Conservation (phyloP, 2,329 filamentous ascomycete genomes). For the Scedosporium aurantiacum region DNA sequence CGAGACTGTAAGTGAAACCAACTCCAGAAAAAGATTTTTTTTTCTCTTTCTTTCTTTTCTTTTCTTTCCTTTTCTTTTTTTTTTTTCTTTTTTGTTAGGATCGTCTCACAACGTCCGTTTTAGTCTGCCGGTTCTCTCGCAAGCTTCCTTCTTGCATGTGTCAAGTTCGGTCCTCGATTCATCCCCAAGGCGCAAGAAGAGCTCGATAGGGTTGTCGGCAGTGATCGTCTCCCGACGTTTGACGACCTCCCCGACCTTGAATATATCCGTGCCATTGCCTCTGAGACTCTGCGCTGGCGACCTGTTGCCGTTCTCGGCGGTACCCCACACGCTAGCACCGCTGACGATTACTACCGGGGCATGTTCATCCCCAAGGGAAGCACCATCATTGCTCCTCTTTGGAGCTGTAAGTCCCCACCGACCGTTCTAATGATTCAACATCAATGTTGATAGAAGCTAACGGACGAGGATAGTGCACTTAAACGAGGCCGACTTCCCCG, state of each 20-base stretch:
- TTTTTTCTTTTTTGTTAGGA: not conserved
- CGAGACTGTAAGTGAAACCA: conserved; percentile 28
- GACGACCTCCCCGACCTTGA: conserved; percentile 22
- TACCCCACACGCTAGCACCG: conserved; percentile 35
- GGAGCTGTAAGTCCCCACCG: conserved; percentile 25
- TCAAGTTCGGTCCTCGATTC: conserved; percentile 36
- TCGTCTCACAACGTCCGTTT: not conserved
- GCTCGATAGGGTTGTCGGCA: conserved; percentile 26
- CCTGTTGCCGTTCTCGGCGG: conserved; percentile 29
- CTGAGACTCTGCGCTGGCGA: conserved; percentile 29
- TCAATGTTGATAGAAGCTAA: not conserved
- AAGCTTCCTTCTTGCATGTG: conserved; percentile 42
- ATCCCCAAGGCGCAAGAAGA: conserved; percentile 32
- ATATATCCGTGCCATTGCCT: conserved; percentile 25
- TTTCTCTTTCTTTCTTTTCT: not conserved
- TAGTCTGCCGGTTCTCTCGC: conserved; percentile 34
- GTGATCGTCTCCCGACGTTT: conserved; percentile 23
- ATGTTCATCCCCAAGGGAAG: conserved; percentile 33
- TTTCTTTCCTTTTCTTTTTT: no score
- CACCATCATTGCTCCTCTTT: conserved; percentile 29
- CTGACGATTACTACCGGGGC: conserved; percentile 27
- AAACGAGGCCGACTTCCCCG: conserved; percentile 28
- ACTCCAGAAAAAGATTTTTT: conserved; percentile 20
- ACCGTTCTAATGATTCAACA: not conserved
- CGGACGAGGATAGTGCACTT: conserved; percentile 22